Conservation (phyloP, 371 early-diverging fungal genomes). For the Sporodiniella umbellata region DNA sequence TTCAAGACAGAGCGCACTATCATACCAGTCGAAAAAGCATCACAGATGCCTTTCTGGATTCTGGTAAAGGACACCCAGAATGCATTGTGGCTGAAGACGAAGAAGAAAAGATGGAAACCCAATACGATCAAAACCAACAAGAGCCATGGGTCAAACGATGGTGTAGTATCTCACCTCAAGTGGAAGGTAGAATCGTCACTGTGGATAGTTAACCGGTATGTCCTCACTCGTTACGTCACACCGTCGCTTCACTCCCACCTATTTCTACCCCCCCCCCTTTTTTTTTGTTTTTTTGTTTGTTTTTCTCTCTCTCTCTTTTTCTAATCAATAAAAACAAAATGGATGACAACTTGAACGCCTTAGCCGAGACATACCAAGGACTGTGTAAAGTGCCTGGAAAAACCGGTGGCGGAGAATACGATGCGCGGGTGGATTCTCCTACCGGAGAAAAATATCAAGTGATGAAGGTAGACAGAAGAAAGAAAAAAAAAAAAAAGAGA, state of each 20-base stretch:
- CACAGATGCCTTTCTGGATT: conserved; percentile 23
- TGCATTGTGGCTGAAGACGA: conserved; percentile 22
- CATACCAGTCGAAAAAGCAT: conserved; percentile 20
- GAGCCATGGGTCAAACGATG: conserved; percentile 32
- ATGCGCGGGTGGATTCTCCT: conserved; percentile 40
- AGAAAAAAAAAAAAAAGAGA: neutral
- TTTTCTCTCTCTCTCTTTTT: neutral
- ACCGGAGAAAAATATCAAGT: conserved; percentile 36
- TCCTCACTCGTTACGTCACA: neutral
- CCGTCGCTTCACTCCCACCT: too few relatives aligned
- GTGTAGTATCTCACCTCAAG: conserved; percentile 41
- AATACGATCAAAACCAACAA: conserved; percentile 10
- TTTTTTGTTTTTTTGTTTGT: neutral
- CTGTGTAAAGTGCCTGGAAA: conserved; percentile 47
- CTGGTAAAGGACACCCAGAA: conserved; percentile 23
- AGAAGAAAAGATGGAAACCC: conserved; percentile 11
- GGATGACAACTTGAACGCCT: conserved; percentile 21
- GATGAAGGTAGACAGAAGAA: conserved; percentile 31
- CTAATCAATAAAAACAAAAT: neutral
- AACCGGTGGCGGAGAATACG: conserved; percentile 45
- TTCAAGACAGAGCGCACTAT: conserved; percentile 14
- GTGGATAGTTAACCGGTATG: conserved; percentile 14
- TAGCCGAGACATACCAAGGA: conserved; percentile 36
- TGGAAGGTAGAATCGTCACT: conserved; percentile 40
- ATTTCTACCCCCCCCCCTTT: neutral